Conservation (phyloP, 2,329 filamentous ascomycete genomes). For the Tolypocladium guangdongense region DNA sequence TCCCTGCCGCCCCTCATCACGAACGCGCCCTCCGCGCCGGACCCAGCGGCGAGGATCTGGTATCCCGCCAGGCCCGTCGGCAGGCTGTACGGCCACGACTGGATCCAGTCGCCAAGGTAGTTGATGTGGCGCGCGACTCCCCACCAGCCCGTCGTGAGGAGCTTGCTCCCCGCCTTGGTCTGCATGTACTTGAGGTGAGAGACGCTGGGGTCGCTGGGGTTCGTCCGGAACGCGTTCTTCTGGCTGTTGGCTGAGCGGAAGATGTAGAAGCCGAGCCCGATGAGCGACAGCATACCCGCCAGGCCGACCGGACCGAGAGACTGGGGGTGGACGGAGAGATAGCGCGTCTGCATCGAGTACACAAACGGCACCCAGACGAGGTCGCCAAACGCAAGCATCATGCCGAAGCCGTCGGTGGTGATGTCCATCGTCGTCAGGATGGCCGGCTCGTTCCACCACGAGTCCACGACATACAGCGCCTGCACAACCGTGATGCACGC, state of each 20-base stretch:
- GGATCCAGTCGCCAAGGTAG: conserved; percentile 90
- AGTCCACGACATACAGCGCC: conserved; percentile 72
- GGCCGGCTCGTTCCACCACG: conserved; percentile 75
- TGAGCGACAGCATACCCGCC: conserved; percentile 52
- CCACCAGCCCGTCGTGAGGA: conserved; percentile 89
- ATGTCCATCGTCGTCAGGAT: conserved; percentile 93
- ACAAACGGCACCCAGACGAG: conserved; percentile 87
- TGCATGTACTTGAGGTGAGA: conserved; percentile 76
- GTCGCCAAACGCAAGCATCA: conserved; percentile 91
- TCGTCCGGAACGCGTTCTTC: conserved; percentile 87
- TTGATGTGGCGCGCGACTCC: conserved; percentile 87
- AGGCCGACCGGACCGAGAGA: conserved; percentile 62
- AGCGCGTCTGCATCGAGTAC: conserved; percentile 75
- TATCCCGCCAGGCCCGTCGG: conserved; percentile 82
- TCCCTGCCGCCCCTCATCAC: conserved; percentile 50
- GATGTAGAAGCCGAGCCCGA: conserved; percentile 69
- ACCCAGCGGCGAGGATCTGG: conserved; percentile 49
- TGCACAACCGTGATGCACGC: conserved; percentile 69
- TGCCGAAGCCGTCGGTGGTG: conserved; percentile 84
- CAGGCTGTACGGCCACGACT: conserved; percentile 82
- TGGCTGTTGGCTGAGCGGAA: conserved; percentile 92
- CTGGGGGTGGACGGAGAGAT: conserved; percentile 72
- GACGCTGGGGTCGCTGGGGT: conserved; percentile 70
- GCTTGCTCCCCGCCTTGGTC: conserved; percentile 69
- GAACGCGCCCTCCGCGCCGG: conserved; percentile 39